These are phyloP conservation scores for Didymella lethalis DNA, from an alignment of 2,329 filamentous ascomycete species.

Conservation along the genomic window DNA sequence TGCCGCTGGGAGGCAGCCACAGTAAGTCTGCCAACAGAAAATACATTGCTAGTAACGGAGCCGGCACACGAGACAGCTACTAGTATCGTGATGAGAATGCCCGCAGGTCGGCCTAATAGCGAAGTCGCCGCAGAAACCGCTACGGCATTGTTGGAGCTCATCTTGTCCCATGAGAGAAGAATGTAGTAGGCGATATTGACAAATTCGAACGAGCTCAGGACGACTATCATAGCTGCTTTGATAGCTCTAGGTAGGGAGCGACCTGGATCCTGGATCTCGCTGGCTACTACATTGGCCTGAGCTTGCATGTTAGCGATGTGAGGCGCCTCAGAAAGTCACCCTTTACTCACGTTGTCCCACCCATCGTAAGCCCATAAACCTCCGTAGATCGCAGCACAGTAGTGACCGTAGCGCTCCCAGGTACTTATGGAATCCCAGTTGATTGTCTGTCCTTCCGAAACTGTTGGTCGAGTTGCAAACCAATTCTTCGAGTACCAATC, in stretches of 20 bases:
- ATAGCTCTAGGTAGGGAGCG: slow-evolving; percentile 65
- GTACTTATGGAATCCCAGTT: slow-evolving; percentile 53
- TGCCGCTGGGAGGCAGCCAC: slow-evolving; percentile 60
- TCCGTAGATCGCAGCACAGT: slow-evolving; percentile 67
- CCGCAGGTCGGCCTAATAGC: slow-evolving; percentile 63
- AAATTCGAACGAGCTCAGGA: slow-evolving; percentile 66
- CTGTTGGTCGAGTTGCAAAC: slow-evolving; percentile 62
- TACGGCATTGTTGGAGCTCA: slow-evolving; percentile 68
- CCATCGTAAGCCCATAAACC: slow-evolving; percentile 71
- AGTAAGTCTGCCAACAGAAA: slow-evolving; percentile 68
- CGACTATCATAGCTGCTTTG: slow-evolving; percentile 67
- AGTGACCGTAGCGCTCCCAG: slow-evolving; percentile 68
- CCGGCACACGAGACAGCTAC: slow-evolving; percentile 69
- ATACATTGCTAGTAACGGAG: slow-evolving; percentile 69
- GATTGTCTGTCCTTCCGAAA: slow-evolving; percentile 54
- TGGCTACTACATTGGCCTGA: slow-evolving; percentile 51
- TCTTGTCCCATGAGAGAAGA: slow-evolving; percentile 65
- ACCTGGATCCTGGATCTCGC: slow-evolving; percentile 47
- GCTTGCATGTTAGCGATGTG: slow-evolving; percentile 1
- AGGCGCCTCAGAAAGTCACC: background rate
- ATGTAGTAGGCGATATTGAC: slow-evolving; percentile 70
- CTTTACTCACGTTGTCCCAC: slow-evolving; percentile 66
- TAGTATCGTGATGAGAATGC: slow-evolving; percentile 62
- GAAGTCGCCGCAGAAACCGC: slow-evolving; percentile 62
- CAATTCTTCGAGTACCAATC: slow-evolving; percentile 59